A percentile compares a stretch with the other conserved stretches of the same genome.
Evolutionary conservation across 2,329 filamentous ascomycete genomes (phyloP).

Genomic region (Neodidymelliopsis sp.): DNA sequence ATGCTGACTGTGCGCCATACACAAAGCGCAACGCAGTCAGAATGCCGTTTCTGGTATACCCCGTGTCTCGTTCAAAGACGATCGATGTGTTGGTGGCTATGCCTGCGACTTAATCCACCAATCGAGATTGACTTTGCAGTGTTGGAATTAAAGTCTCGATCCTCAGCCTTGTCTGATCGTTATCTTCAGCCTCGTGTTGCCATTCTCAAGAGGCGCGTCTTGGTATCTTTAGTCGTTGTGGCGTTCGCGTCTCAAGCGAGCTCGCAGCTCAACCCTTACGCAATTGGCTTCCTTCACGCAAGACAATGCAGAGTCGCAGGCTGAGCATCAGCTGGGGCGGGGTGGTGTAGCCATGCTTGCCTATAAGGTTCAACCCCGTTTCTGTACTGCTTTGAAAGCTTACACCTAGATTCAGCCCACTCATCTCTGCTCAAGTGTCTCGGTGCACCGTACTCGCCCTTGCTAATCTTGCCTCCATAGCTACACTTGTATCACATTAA

Average conservation of each 20-base stretch:
- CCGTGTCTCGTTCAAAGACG: neutral
- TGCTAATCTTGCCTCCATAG: neutral
- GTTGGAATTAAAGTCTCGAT: neutral
- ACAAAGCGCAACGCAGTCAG: neutral
- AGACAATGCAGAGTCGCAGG: slow-evolving; percentile 4
- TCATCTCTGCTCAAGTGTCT: neutral
- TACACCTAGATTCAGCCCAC: neutral
- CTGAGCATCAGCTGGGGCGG: slow-evolving; percentile 9
- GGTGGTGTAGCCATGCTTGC: neutral
- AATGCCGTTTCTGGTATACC: neutral
- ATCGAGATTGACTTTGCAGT: neutral
- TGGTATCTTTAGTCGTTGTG: slow-evolving; percentile 1
- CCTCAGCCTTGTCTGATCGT: neutral
- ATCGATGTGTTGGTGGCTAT: neutral
- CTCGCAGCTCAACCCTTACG: slow-evolving; percentile 1
- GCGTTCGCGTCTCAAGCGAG: slow-evolving; percentile 13
- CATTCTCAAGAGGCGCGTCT: neutral
- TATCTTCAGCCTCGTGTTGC: neutral
- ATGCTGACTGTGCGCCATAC: neutral
- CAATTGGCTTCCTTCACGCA: slow-evolving; percentile 6
- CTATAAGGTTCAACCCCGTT: neutral
- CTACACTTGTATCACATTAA: neutral
- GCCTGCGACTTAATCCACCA: neutral
- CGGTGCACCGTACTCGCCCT: neutral
- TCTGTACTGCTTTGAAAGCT: neutral